phyloP scores from a whole-genome alignment of 805 yeast species.

The Kluyveromyces siamensis region DNA sequence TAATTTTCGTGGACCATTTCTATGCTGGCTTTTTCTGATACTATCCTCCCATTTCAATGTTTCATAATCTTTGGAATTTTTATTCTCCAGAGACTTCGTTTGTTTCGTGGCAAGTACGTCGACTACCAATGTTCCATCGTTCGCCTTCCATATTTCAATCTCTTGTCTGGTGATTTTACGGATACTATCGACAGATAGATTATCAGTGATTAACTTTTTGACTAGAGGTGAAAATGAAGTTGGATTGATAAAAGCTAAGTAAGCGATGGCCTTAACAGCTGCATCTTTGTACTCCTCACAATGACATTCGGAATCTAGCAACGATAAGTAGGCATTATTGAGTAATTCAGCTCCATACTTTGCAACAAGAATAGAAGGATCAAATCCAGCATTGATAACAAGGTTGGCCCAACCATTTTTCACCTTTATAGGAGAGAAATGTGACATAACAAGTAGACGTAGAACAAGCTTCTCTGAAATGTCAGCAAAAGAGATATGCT shows the following conservation, averaged over 20 bases:
- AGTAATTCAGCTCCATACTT: constrained; percentile 18
- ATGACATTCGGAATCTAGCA: too few relatives aligned
- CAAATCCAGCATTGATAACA: constrained; percentile 47
- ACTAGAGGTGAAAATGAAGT: constrained; percentile 44
- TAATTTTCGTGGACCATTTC: constrained; percentile 41
- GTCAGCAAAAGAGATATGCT: constrained; percentile 17
- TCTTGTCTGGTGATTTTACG: constrained; percentile 39
- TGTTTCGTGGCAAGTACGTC: constrained; percentile 46
- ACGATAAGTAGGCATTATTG: constrained; percentile 1
- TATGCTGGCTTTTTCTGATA: constrained; percentile 64
- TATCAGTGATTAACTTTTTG: constrained; percentile 33
- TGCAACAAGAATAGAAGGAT: constrained; percentile 53
- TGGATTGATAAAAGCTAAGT: constrained; percentile 52
- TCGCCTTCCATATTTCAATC: constrained; percentile 55
- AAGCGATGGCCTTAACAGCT: constrained; percentile 44
- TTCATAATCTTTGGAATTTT: constrained; percentile 77
- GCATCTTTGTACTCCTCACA: constrained; percentile 28
- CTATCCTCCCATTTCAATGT: constrained; percentile 84
- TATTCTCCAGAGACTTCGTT: constrained; percentile 41
- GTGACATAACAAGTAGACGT: constrained; percentile 36
- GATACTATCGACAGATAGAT: constrained; percentile 32
- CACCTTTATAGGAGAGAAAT: constrained; percentile 31
- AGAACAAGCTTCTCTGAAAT: constrained; percentile 29
- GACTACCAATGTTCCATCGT: constrained; percentile 61
- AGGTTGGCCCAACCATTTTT: constrained; percentile 72